phyloP scores from a whole-genome alignment of 331 rosid genomes.

The Quercus tomentella region DNA sequence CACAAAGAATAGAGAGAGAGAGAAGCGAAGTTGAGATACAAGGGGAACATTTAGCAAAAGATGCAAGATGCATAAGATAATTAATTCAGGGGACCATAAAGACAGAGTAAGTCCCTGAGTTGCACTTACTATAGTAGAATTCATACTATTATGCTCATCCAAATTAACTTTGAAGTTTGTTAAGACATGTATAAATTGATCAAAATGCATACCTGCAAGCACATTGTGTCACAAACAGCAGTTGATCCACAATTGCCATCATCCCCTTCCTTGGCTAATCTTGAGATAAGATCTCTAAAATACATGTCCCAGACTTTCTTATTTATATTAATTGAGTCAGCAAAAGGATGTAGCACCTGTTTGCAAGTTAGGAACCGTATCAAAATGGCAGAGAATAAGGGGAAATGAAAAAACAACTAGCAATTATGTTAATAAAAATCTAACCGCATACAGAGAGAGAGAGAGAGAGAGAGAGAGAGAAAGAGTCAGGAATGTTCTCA shows the following conservation, averaged over 20 bases:
- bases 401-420: neutral
- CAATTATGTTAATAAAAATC: neutral
- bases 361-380: conserved; percentile 11
- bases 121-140: neutral
- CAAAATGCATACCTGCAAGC: conserved; percentile 82
- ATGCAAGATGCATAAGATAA: neutral
- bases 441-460: neutral
- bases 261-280: conserved; percentile 74
- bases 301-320: conserved; percentile 74
- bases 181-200: neutral
- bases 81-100: neutral
- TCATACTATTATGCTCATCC: neutral
- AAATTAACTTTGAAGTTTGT: neutral
- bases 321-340: conserved; percentile 75
- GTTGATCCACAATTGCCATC: conserved; percentile 88
- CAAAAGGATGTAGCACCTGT: conserved; percentile 80
- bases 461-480: neutral
- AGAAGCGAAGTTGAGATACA: neutral
- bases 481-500: neutral
- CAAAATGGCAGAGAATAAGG: conserved; percentile 9
- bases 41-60: neutral
- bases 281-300: conserved; percentile 74
- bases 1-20: neutral
- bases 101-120: neutral
- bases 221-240: conserved; percentile 78